Evolutionary conservation across 306 rosid genomes (phyloP).

Genomic region (Prunus fruticosa): DNA sequence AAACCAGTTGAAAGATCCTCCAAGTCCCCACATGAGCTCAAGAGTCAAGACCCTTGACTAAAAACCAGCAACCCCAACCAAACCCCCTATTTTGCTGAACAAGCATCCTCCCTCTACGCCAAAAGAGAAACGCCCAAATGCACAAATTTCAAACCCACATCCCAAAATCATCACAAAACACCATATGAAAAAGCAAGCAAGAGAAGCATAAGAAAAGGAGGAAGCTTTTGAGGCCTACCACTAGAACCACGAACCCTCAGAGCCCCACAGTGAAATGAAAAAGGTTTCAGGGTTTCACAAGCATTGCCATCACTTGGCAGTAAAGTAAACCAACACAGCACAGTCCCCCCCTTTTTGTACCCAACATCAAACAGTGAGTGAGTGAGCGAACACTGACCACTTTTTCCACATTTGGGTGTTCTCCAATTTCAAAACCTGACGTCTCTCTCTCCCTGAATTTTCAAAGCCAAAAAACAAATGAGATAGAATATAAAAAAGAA

Average conservation of each 20-base stretch:
- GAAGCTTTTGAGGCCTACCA: conserved; percentile 16
- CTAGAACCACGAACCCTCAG: neutral
- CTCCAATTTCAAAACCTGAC: conserved; percentile 32
- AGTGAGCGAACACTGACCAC: neutral
- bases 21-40: conserved; percentile 46
- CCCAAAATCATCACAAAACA: conserved; percentile 12
- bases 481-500: conserved; percentile 39
- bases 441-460: conserved; percentile 26
- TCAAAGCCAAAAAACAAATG: conserved; percentile 25
- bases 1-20: conserved; percentile 34
- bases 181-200: conserved; percentile 9
- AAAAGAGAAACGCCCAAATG: conserved; percentile 3
- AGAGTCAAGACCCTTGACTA: conserved; percentile 34
- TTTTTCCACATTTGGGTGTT: conserved; percentile 34
- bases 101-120: neutral
- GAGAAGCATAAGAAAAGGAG: conserved; percentile 18
- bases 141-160: conserved; percentile 17
- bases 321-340: too few relatives aligned
- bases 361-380: conserved; percentile 28
- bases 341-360: conserved; percentile 1
- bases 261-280: neutral
- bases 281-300: neutral
- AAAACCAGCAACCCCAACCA: conserved; percentile 27
- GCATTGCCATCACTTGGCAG: conserved; percentile 7
- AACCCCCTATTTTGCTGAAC: conserved; percentile 22